These are phyloP conservation scores for Didymella keratinophila DNA, from an alignment of 2,329 filamentous ascomycete species.

Conservation along the genomic window DNA sequence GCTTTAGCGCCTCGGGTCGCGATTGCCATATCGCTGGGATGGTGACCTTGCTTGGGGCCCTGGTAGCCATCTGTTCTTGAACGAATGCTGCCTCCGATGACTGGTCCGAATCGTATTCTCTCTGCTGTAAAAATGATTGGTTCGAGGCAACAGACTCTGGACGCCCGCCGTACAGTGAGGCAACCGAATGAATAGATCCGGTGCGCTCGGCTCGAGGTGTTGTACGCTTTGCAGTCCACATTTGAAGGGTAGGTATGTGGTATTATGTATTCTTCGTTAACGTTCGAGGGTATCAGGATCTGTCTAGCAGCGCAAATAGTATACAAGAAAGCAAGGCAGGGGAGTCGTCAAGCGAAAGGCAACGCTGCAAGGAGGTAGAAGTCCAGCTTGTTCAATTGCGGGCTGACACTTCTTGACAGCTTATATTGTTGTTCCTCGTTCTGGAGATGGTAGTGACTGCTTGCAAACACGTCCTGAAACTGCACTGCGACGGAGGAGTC, in stretches of 20 bases:
- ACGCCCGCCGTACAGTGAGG: conserved; percentile 37
- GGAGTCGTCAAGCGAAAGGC: neutral
- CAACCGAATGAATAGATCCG: conserved; percentile 42
- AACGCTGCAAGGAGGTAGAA: conserved; percentile 1
- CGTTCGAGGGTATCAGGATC: neutral
- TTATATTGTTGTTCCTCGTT: conserved; percentile 15
- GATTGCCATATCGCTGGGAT: conserved; percentile 43
- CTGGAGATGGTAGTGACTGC: conserved; percentile 33
- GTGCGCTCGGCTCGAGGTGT: conserved; percentile 39
- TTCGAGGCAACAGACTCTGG: conserved; percentile 38
- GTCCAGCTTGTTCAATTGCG: neutral
- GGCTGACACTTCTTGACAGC: neutral
- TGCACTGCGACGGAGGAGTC: conserved; percentile 40
- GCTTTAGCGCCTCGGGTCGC: conserved; percentile 23
- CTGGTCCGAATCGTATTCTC: conserved; percentile 45
- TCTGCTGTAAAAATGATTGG: conserved; percentile 30
- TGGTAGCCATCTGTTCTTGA: conserved; percentile 32
- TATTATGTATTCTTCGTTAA: neutral
- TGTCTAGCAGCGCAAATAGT: neutral
- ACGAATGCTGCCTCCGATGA: conserved; percentile 42
- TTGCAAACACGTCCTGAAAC: conserved; percentile 41
- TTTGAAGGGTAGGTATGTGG: conserved; percentile 12
- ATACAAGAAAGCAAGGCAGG: neutral
- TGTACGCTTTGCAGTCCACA: conserved; percentile 46
- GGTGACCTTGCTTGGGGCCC: conserved; percentile 25